Percentiles rank a stretch among this genome's conserved stretches.
phyloP scores from a whole-genome alignment of 1,139 yeast species.

The Saccharomyces hybrid region DNA sequence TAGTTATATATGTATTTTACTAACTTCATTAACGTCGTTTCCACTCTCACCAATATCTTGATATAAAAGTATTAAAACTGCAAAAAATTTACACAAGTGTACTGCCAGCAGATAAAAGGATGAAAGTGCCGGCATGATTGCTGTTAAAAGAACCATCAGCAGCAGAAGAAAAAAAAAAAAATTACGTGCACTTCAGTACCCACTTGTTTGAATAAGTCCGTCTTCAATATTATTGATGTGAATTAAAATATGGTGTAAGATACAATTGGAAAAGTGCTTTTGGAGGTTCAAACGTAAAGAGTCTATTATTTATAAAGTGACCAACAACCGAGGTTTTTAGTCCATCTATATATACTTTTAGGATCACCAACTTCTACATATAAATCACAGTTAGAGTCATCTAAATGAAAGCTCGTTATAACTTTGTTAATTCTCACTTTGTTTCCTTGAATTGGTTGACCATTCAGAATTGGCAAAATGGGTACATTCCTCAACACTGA shows the following conservation, averaged over 20 bases:
- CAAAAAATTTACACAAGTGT: too few species aligned
- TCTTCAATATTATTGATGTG: too few species aligned
- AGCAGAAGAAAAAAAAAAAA: too few species aligned
- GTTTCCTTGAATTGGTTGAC: conserved; percentile 22
- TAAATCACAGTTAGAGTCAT: conserved; percentile 9
- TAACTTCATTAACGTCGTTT: not conserved
- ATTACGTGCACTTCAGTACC: too few species aligned
- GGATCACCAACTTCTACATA: conserved; percentile 14
- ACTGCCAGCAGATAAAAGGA: too few species aligned
- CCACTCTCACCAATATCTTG: not conserved
- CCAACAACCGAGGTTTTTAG: conserved; percentile 24
- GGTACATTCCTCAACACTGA: conserved; percentile 23
- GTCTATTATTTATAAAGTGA: not conserved
- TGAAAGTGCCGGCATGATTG: too few species aligned
- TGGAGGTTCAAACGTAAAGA: too few species aligned
- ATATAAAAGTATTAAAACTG: too few species aligned
- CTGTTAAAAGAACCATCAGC: too few species aligned
- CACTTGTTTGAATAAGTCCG: too few species aligned
- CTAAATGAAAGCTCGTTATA: conserved; percentile 13
- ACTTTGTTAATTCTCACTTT: conserved; percentile 23
- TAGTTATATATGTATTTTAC: not conserved
- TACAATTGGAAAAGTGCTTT: not conserved
- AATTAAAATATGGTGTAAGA: too few species aligned
- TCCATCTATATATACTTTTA: conserved; percentile 16
- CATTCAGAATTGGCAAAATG: conserved; percentile 23